Evolutionary conservation across 169 alveolate genomes (phyloP), one percentile per base, ranked within the genome.

Genomic region (Nephromyces sp.): DNA sequence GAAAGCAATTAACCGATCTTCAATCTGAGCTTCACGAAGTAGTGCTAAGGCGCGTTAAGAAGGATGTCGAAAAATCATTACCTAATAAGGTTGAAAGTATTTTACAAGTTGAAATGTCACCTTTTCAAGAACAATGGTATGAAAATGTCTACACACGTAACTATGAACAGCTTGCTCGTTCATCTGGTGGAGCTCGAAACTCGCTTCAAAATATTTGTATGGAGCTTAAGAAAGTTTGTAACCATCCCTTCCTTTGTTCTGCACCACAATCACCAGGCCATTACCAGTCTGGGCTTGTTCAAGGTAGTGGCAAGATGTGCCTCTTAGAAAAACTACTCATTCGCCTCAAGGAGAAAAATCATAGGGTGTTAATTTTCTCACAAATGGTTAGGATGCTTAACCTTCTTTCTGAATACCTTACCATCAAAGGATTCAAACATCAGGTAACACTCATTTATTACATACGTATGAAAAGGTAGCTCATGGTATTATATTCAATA

Each of bases 211-310:
- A 92, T 75, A 91, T 90, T 4, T 90, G 95, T 29, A 95, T 97
- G 98, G 97, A 97, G 79, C 87, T 97, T 32, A 93, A 97, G 73
- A 97, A 97, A 78, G 95, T 93, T 21, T 94, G 99, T 81, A 94
- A 96, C 78, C 99, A 97, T 80, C 99, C 99, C n/a, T 97, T 95
- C 52, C 92, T 97, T 65, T 94, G 93, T 72, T 57, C 27, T 32
- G 94, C 94, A 30, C 93, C 97, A 0, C 97, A 93, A 68, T 95
- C 92, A 1, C 82, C 79, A 30, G 79, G 81, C 32, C 61, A 69
- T n/a, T 8, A 35, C 21, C 25, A 27, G 25, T 15, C 8, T 6
- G 75, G 73, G 6, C 21, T 6, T 15, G 30, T 8, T 15, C 15
- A 34, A 15, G 30, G 15, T 52, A 32, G 70, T 72, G 99, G 98